Conservation (phyloP, 257 asterid genomes). For the Penstemon barbatus region DNA sequence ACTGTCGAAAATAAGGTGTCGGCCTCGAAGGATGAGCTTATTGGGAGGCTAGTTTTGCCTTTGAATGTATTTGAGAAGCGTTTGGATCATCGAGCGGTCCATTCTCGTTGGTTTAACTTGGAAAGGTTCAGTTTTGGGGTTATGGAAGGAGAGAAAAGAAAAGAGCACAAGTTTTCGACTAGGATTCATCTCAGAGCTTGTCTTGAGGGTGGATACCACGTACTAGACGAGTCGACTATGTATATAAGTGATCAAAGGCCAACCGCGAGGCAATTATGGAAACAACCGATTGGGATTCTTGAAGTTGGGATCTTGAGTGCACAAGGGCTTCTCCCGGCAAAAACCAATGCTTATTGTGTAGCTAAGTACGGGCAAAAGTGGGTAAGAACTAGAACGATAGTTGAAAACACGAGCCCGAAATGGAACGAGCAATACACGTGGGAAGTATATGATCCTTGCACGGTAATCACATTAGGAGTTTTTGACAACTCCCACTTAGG, state of each 20-base stretch:
- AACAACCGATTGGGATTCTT: constrained; percentile 61
- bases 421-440: constrained; percentile 88
- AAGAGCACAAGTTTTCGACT: constrained; percentile 58
- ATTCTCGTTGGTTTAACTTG: constrained; percentile 61
- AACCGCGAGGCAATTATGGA: constrained; percentile 65
- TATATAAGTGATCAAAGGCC: constrained; percentile 71
- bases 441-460: constrained; percentile 84
- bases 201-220: constrained; percentile 73
- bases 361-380: constrained; percentile 82
- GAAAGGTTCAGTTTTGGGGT: constrained; percentile 61
- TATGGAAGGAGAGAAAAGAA: constrained; percentile 57
- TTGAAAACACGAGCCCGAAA: constrained; percentile 57
- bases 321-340: constrained; percentile 50
- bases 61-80: constrained; percentile 49
- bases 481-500: constrained; percentile 64
- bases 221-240: constrained; percentile 64
- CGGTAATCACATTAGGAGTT: constrained; percentile 66
- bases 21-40: constrained; percentile 48
- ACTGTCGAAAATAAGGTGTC: constrained; percentile 41
- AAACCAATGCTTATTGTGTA: constrained; percentile 66
- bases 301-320: constrained; percentile 71
- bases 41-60: constrained; percentile 51
- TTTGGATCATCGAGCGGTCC: constrained; percentile 57
- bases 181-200: constrained; percentile 59
- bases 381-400: constrained; percentile 74